Conservation (phyloP, 768 basidiomycete genomes). For the Lactarius quietus region DNA sequence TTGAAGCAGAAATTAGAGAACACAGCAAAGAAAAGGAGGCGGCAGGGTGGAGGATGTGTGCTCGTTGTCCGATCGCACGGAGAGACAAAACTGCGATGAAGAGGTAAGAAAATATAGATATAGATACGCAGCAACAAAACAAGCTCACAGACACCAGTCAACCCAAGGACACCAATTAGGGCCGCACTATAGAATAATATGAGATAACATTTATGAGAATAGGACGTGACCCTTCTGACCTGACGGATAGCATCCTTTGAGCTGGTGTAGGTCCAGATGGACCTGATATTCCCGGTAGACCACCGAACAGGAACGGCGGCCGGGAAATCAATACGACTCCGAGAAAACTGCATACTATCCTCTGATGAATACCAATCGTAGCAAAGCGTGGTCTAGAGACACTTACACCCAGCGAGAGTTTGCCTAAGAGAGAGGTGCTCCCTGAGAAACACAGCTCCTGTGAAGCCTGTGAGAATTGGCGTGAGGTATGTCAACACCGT, state of each 20-base stretch:
- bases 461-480: slow-evolving; percentile 60
- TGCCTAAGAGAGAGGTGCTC: slow-evolving; percentile 57
- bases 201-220: background rate
- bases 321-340: slow-evolving; percentile 83
- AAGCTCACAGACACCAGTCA: slow-evolving; percentile 63
- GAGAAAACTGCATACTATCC: slow-evolving; percentile 55
- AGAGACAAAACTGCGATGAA: slow-evolving; percentile 43
- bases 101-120: background rate
- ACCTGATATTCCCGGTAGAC: background rate
- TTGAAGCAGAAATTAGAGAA: slow-evolving; percentile 39
- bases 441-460: slow-evolving; percentile 57
- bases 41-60: slow-evolving; percentile 70
- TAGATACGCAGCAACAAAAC: background rate
- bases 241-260: slow-evolving; percentile 57
- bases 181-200: slow-evolving; percentile 43
- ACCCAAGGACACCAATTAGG: slow-evolving; percentile 61
- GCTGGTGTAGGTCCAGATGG: slow-evolving; percentile 26
- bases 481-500: slow-evolving; percentile 72
- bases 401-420: slow-evolving; percentile 49
- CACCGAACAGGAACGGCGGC: slow-evolving; percentile 69
- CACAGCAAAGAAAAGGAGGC: slow-evolving; percentile 61
- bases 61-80: slow-evolving; percentile 70
- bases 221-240: slow-evolving; percentile 34
- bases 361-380: background rate
- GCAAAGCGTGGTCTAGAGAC: background rate